Base-by-base conservation (phyloP, 1,139 yeast genomes). In the Taphrina betulina region DNA sequence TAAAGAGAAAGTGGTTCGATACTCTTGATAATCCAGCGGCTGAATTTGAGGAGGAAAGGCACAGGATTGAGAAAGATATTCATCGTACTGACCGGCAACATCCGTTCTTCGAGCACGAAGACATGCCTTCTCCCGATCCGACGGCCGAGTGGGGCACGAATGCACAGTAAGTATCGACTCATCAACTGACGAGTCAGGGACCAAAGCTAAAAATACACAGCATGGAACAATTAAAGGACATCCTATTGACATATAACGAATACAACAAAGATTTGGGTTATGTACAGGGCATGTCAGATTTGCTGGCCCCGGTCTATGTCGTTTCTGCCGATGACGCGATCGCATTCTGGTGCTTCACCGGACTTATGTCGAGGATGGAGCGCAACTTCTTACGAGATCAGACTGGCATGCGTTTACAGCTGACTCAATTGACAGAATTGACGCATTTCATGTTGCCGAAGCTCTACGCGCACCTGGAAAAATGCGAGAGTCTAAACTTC, bases 271-370 rank as follows among this genome's bases (percentile, higher is more conserved):
- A 88, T 63, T 72, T 94, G 63, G 98, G 98, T 0, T 92, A 92
- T 66, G 96, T 92, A 20, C 99, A 92, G 71, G 99, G 99, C 1
- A 92, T 92, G 99, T 83, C 95, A 5, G 99, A 92, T 68, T 73
- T 92, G 56, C 73, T 94, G 37, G 84, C 96, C 0, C 97, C 97
- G 0, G 70, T 92, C 3, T 94, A 89, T 67, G 85, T 82, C 41
- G 78, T 81, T 5, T 72, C 87, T 41, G 81, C 82, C 65, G 95
- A 90, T 68, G 96, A 90, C 64, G 75, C 83, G 0, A 66, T 88
- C 29, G 76, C 95, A 2, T 92, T 92, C 68, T 89, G 96, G 95
- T 84, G 92, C 16, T 92, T 92, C 72, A 76, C 81, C 17, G 80
- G 82, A 46, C 87, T 88, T 64, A 92, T 94, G 98, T 89, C 86